phyloP scores from a whole-genome alignment of 2,329 filamentous ascomycete species.

The Pezicula radicicola region DNA sequence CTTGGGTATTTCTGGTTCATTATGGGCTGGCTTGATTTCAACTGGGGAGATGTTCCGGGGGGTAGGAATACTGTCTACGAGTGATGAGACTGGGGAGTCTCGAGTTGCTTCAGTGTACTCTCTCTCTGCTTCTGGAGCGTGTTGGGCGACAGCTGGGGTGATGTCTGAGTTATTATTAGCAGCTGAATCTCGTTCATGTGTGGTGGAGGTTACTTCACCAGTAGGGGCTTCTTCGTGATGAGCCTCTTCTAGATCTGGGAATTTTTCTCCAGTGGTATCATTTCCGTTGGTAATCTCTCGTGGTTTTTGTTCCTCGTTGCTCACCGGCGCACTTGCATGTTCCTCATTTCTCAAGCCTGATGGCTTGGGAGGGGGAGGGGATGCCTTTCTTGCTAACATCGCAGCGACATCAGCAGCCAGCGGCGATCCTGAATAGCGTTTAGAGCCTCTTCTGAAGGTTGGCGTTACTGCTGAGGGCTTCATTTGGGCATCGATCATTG shows the following conservation, averaged over 20 bases:
- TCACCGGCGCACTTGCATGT: slow-evolving; percentile 2
- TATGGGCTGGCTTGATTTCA: too few relatives aligned
- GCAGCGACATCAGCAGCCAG: slow-evolving; percentile 5
- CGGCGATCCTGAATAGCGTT: slow-evolving; percentile 3
- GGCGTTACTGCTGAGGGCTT: slow-evolving; percentile 21
- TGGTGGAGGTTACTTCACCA: too few relatives aligned
- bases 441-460: slow-evolving; percentile 14
- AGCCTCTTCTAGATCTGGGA: background rate
- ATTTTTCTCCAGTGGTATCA: background rate
- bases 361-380: background rate
- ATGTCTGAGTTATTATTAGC: too few relatives aligned
- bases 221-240: background rate
- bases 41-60: too few relatives aligned
- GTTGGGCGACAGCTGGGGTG: too few relatives aligned
- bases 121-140: too few relatives aligned
- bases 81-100: too few relatives aligned
- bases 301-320: too few relatives aligned
- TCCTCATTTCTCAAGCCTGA: background rate
- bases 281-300: too few relatives aligned
- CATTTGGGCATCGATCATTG: slow-evolving; percentile 21
- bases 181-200: too few relatives aligned
- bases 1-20: background rate
- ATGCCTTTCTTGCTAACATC: slow-evolving; percentile 1
- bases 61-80: too few relatives aligned
- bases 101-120: too few relatives aligned